phyloP scores from a whole-genome alignment of 108 stramenopile genomes.

The Discostella stelligeroides region DNA sequence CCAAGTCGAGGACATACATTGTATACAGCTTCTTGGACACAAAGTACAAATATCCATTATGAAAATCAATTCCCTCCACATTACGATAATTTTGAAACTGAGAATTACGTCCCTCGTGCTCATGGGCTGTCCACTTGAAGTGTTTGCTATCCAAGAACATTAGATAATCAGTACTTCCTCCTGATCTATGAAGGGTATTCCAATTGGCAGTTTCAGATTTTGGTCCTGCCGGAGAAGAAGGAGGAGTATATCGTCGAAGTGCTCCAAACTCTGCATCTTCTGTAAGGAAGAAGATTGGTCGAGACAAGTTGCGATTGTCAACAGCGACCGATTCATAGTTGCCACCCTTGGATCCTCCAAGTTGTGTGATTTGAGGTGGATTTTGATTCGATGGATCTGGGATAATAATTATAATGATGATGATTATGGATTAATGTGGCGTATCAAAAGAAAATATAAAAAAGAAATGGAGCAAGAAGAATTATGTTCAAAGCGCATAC shows the following conservation, averaged over 20 bases:
- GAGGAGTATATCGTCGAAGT: slow-evolving; percentile 7
- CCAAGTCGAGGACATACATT: no score
- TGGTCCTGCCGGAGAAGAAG: background rate
- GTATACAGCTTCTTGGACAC: no score
- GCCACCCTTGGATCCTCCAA: slow-evolving; percentile 20
- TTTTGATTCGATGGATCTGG: slow-evolving; percentile 6
- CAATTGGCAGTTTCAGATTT: slow-evolving; percentile 2
- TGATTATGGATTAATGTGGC: no score
- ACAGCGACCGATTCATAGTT: slow-evolving; percentile 24
- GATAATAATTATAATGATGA: no score
- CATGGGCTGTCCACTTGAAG: slow-evolving; percentile 9
- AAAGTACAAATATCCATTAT: slow-evolving; percentile 38
- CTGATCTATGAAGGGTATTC: background rate
- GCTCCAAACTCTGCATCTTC: slow-evolving; percentile 14
- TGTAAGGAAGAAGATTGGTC: slow-evolving; percentile 16
- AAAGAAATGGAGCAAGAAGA: no score
- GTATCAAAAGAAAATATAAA: no score
- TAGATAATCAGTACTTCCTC: background rate
- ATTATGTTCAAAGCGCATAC: no score
- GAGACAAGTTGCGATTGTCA: slow-evolving; percentile 2
- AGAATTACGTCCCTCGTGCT: slow-evolving; percentile 1
- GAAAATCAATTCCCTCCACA: slow-evolving; percentile 42
- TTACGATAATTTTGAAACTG: slow-evolving; percentile 18
- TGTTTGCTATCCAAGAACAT: background rate
- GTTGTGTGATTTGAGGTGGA: background rate